phyloP scores from a whole-genome alignment of 768 basidiomycete species.

The Austroboletus eburneus region DNA sequence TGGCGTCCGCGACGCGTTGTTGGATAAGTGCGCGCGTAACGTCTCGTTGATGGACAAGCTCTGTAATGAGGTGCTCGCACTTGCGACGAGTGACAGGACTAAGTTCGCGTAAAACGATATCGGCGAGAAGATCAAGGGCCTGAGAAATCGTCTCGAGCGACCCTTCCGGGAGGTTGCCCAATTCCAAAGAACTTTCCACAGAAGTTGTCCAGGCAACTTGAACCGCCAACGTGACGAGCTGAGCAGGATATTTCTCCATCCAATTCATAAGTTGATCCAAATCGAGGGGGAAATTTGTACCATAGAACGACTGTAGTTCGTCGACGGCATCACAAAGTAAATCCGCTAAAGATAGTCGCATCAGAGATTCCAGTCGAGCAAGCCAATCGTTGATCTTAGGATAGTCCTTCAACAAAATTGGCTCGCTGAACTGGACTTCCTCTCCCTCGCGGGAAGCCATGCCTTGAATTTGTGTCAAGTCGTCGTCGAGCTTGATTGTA shows the following conservation, averaged over 20 bases:
- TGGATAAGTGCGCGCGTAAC: conserved; percentile 79
- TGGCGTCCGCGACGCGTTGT: conserved; percentile 57
- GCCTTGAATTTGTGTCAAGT: conserved; percentile 81
- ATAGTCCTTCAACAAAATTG: conserved; percentile 86
- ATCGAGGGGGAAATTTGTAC: conserved; percentile 53
- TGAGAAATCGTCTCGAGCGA: conserved; percentile 73
- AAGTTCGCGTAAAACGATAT: conserved; percentile 90
- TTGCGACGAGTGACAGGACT: conserved; percentile 90
- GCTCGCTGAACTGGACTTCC: conserved; percentile 78
- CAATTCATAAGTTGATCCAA: conserved; percentile 74
- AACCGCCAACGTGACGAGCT: conserved; percentile 91
- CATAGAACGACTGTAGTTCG: conserved; percentile 80
- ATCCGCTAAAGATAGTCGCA: conserved; percentile 84
- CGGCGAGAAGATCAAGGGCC: conserved; percentile 92
- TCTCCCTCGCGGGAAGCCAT: conserved; percentile 97
- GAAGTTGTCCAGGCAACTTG: conserved; percentile 93
- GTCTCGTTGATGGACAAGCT: conserved; percentile 96
- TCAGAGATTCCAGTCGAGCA: conserved; percentile 85
- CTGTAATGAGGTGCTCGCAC: conserved; percentile 98
- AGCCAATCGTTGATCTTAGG: conserved; percentile 99
- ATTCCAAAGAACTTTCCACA: conserved; percentile 68
- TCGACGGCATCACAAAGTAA: conserved; percentile 75
- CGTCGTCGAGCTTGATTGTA: conserved; percentile 83
- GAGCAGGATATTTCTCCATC: conserved; percentile 94
- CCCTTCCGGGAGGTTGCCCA: conserved; percentile 49